phyloP scores from a whole-genome alignment of 225 moss, liverwort and hornwort genomes.

The Pseudisothecium myosuroides region DNA sequence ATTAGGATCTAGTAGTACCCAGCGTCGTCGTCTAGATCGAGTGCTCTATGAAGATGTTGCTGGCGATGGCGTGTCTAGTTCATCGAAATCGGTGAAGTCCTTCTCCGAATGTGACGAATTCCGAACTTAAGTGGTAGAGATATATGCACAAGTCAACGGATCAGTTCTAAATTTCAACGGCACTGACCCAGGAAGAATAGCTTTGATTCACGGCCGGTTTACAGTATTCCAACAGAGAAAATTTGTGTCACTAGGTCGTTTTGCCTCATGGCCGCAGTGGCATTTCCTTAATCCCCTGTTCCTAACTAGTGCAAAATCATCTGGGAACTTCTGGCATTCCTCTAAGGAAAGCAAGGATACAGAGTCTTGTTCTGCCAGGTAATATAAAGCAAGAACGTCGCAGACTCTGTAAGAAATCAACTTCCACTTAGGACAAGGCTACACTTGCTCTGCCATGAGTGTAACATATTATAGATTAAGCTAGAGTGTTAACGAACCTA shows the following conservation, averaged over 20 bases:
- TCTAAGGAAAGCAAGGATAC: no score
- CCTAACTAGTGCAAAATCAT: neutral
- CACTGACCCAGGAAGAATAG: no score
- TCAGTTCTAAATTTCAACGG: neutral
- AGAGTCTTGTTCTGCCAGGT: no score
- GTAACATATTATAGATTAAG: neutral
- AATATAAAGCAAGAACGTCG: neutral
- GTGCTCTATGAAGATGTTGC: neutral
- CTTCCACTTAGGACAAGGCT: neutral
- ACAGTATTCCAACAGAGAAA: neutral
- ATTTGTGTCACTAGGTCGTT: no score
- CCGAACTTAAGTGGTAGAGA: no score
- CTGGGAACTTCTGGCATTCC: neutral
- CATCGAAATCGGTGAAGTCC: neutral
- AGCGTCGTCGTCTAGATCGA: no score
- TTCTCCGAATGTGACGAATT: neutral
- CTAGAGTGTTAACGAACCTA: neutral
- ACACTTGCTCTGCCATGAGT: neutral
- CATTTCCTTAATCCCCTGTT: neutral
- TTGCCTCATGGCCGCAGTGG: neutral
- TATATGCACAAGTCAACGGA: neutral
- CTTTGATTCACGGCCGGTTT: neutral
- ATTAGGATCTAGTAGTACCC: neutral
- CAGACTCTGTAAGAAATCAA: neutral
- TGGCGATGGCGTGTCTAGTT: neutral